These are phyloP conservation scores for Ciborinia camelliae DNA, from an alignment of 2,329 filamentous ascomycete species.

Conservation along the genomic window DNA sequence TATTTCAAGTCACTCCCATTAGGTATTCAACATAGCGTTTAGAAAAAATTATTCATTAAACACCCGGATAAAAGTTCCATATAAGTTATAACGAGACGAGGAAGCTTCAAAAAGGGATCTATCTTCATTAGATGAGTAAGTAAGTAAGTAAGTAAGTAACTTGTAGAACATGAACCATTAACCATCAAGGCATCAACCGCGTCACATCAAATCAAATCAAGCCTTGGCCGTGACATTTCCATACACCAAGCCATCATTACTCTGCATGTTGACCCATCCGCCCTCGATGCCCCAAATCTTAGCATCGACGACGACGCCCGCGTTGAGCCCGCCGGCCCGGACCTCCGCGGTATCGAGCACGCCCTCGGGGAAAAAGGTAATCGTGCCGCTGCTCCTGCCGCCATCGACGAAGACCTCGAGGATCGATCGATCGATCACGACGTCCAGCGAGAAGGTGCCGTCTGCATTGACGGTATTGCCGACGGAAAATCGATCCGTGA, in stretches of 20 bases:
- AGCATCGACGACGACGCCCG: conserved; percentile 30
- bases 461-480: conserved; percentile 25
- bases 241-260: conserved; percentile 27
- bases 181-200: neutral
- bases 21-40: too few species aligned
- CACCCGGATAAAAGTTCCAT: too few species aligned
- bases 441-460: conserved; percentile 41
- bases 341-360: conserved; percentile 35
- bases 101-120: too few species aligned
- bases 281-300: conserved; percentile 41
- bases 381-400: conserved; percentile 48
- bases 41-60: too few species aligned
- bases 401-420: conserved; percentile 54
- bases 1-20: too few species aligned
- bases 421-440: conserved; percentile 52
- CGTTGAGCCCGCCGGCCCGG: conserved; percentile 31
- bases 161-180: too few species aligned
- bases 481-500: conserved; percentile 51
- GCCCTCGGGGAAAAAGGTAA: conserved; percentile 49
- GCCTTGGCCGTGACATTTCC: conserved; percentile 28
- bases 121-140: too few species aligned
- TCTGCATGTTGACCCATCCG: conserved; percentile 36
- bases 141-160: too few species aligned
- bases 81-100: too few species aligned
- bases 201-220: neutral